Conservation (phyloP, 1,284 basidiomycete genomes). For the Boletellus deceptivus region DNA sequence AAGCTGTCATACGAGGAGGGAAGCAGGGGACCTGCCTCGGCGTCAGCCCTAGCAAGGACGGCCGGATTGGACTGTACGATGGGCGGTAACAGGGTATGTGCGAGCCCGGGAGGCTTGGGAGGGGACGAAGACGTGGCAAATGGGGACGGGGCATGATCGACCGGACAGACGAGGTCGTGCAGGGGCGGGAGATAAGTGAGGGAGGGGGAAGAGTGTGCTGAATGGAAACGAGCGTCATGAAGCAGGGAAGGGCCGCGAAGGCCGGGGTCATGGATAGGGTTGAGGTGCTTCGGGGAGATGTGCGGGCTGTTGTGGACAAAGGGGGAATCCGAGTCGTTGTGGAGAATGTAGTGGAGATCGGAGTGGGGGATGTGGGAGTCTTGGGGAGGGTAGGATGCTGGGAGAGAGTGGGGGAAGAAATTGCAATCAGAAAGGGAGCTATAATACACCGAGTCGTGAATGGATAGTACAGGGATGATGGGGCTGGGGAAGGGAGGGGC, state of each 20-base stretch:
- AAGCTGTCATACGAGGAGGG: conserved; percentile 5
- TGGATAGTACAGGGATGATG: conserved; percentile 35
- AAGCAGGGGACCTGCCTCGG: conserved; percentile 18
- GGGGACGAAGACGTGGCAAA: conserved; percentile 25
- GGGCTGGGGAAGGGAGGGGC: conserved; percentile 18
- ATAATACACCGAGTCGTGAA: conserved; percentile 36
- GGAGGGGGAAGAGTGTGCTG: conserved; percentile 25
- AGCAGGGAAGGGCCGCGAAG: conserved; percentile 19
- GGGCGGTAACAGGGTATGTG: conserved; percentile 34
- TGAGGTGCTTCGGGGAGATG: conserved; percentile 30
- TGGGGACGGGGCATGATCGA: conserved; percentile 12
- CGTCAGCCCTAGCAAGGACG: conserved; percentile 23
- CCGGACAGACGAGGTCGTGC: conserved; percentile 26
- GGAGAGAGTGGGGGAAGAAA: conserved; percentile 24
- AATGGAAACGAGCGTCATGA: conserved; percentile 29
- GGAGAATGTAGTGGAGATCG: conserved; percentile 29
- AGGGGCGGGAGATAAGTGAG: conserved; percentile 24
- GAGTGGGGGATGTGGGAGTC: conserved; percentile 28
- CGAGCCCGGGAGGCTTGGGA: conserved; percentile 19
- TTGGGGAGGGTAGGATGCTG: conserved; percentile 28
- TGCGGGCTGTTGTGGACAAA: conserved; percentile 27
- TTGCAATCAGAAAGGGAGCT: conserved; percentile 28
- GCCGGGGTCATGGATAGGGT: conserved; percentile 23
- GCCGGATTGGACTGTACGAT: conserved; percentile 35
- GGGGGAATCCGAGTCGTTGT: conserved; percentile 16